Evolutionary conservation across 2,329 filamentous ascomycete genomes (phyloP).

Genomic region (Penicillium sp.): DNA sequence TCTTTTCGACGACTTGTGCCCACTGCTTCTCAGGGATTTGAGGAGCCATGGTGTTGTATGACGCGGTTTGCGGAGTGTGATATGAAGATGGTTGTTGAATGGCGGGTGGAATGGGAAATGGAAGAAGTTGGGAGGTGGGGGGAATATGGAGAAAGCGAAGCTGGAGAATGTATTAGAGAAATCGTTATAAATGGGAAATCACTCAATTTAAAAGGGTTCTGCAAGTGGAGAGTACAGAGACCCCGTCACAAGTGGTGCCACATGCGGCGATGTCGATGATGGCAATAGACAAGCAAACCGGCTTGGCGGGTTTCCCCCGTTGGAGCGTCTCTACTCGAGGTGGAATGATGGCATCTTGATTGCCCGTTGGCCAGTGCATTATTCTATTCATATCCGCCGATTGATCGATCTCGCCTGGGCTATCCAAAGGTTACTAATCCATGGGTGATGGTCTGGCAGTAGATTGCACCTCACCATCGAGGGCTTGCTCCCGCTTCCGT

Average conservation of each 20-base stretch:
- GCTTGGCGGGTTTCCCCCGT: conserved; percentile 1
- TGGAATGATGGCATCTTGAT: conserved; percentile 2
- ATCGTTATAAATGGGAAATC: background rate
- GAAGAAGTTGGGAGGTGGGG: background rate
- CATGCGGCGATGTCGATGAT: conserved; percentile 14
- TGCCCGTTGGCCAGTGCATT: background rate
- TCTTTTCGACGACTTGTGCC: conserved; percentile 88
- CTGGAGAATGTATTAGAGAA: conserved; percentile 25
- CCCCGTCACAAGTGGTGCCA: conserved; percentile 15
- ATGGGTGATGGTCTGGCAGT: background rate
- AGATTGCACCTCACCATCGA: background rate
- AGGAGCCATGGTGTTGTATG: conserved; percentile 18
- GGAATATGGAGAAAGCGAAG: background rate
- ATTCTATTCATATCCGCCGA: background rate
- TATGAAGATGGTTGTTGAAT: background rate
- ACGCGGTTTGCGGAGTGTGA: background rate
- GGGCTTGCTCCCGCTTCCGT: background rate
- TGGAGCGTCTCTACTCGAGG: background rate
- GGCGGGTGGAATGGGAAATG: too few relatives aligned
- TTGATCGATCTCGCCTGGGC: background rate
- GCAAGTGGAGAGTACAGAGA: background rate
- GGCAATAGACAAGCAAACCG: conserved; percentile 5
- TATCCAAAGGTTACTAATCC: background rate
- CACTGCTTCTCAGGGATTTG: conserved; percentile 79
- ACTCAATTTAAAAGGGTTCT: background rate